Percentiles rank a stretch among this genome's conserved stretches.
These are phyloP conservation scores for Aureobasidium sp. DNA, from an alignment of 2,329 filamentous ascomycete genomes.

Conservation along the genomic window DNA sequence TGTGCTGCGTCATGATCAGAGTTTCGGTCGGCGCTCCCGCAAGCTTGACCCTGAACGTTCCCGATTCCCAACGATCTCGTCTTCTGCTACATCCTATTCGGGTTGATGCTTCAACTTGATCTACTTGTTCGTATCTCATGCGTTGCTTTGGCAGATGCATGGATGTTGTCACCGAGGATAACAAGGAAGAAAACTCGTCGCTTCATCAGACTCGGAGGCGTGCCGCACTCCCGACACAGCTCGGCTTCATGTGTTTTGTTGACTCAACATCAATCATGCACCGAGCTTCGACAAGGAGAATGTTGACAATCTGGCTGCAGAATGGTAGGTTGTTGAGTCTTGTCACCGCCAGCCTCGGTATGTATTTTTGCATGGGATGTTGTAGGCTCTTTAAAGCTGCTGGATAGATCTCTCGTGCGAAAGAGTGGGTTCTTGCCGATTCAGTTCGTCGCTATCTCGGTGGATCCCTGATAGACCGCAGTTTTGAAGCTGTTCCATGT, in stretches of 20 bases:
- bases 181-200: not conserved
- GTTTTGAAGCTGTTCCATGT: not conserved
- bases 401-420: not conserved
- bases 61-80: not conserved
- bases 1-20: not conserved
- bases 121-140: not conserved
- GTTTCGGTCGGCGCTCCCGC: not conserved
- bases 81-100: not conserved
- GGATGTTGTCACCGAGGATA: not conserved
- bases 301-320: not conserved
- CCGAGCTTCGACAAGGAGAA: not conserved
- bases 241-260: constrained; percentile 7
- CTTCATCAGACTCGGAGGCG: not conserved
- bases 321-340: not conserved
- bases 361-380: not conserved
- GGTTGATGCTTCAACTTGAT: not conserved
- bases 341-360: not conserved
- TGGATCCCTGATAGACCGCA: not conserved
- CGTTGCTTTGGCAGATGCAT: not conserved
- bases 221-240: not conserved
- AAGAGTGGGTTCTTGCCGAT: not conserved
- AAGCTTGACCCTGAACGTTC: constrained; percentile 3
- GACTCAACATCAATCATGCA: not conserved
- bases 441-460: constrained; percentile 1
- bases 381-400: not conserved